Conservation (phyloP, 2,329 filamentous ascomycete species). For the Pezicula carpinea region DNA sequence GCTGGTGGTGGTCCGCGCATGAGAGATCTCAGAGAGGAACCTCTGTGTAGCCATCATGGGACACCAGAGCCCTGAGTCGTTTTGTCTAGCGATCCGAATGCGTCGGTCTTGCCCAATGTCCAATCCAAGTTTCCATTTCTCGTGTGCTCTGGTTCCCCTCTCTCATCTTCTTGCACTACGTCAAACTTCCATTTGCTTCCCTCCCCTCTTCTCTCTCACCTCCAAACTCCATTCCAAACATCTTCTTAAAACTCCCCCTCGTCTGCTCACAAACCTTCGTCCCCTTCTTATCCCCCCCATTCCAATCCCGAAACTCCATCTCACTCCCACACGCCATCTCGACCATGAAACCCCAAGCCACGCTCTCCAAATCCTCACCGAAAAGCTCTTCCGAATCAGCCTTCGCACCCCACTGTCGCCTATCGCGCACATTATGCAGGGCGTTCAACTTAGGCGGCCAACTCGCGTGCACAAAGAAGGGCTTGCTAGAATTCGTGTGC, state of each 20-base stretch:
- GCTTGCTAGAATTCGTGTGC: constrained; percentile 1
- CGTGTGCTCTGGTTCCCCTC: too few species aligned
- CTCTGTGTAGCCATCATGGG: too few species aligned
- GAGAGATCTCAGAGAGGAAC: too few species aligned
- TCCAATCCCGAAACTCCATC: constrained; percentile 13
- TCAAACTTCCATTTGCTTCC: too few species aligned
- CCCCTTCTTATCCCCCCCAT: constrained; percentile 6
- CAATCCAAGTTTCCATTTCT: too few species aligned
- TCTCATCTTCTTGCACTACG: too few species aligned
- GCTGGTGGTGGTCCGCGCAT: too few species aligned
- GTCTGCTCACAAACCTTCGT: constrained; percentile 13
- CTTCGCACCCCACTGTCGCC: constrained; percentile 13
- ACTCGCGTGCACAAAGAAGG: constrained; percentile 16
- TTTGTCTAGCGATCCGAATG: too few species aligned
- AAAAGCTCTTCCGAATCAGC: constrained; percentile 4
- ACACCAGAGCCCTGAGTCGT: too few species aligned
- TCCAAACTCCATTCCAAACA: constrained; percentile 12
- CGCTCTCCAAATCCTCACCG: constrained; percentile 12
- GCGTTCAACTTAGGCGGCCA: constrained; percentile 18
- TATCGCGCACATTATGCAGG: constrained; percentile 4
- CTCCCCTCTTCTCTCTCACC: too few species aligned
- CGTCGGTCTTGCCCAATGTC: too few species aligned
- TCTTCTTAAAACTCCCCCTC: constrained; percentile 6
- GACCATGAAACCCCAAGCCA: constrained; percentile 17
- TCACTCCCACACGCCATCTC: constrained; percentile 15